These are phyloP conservation scores for Dictyostelium capitatum DNA, from an alignment of 78 protist genomes.

Conservation along the genomic window DNA sequence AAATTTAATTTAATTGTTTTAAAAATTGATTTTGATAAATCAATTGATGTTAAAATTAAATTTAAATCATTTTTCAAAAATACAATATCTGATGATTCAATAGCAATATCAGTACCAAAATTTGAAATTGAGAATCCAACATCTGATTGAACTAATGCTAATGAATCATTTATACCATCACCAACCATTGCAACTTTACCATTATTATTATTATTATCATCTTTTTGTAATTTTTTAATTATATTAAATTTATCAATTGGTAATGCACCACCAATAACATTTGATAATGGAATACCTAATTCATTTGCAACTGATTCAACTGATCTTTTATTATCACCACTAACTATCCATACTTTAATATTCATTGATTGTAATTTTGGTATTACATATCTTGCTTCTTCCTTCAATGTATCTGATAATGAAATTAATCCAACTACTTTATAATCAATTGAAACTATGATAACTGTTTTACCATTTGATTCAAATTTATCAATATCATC, in stretches of 20 bases:
- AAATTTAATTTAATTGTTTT: slow-evolving; percentile 89
- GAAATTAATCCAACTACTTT: slow-evolving; percentile 51
- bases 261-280: not conserved
- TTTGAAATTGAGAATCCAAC: slow-evolving; percentile 90
- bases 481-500: slow-evolving; percentile 5
- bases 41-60: slow-evolving; percentile 85
- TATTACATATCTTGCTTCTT: slow-evolving; percentile 74
- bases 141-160: slow-evolving; percentile 89
- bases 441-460: slow-evolving; percentile 64
- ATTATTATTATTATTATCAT: not conserved
- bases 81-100: slow-evolving; percentile 92
- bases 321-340: slow-evolving; percentile 90
- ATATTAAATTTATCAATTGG: slow-evolving; percentile 27
- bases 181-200: slow-evolving; percentile 94
- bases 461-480: slow-evolving; percentile 73
- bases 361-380: slow-evolving; percentile 18
- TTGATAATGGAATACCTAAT: not conserved
- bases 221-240: slow-evolving; percentile 38
- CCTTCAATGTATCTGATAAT: slow-evolving; percentile 39
- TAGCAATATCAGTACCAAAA: slow-evolving; percentile 91
- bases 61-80: slow-evolving; percentile 70
- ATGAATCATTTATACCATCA: slow-evolving; percentile 98
- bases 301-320: slow-evolving; percentile 56
- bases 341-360: slow-evolving; percentile 74
- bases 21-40: slow-evolving; percentile 74